Base-by-base conservation (phyloP, 192 early-diverging fungal genomes). In the Gigaspora rosea region DNA sequence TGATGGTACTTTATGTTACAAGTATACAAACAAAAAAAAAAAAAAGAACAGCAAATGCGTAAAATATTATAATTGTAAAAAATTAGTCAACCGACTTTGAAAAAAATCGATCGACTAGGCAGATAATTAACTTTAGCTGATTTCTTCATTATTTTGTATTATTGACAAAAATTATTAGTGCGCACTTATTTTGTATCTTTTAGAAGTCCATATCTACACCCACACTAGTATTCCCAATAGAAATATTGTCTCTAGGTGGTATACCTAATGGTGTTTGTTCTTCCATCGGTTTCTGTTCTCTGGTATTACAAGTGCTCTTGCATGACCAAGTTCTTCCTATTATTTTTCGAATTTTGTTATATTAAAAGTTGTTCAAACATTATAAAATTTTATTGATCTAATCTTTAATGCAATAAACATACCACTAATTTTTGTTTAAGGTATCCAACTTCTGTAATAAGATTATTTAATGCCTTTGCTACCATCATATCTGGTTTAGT, bases 371-470 rank as follows among this genome's bases (percentile, higher is more conserved):
- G 15, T 35, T n/a, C 7, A 13, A 27, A 36, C 8, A 54, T 50
- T 6, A 72, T 57, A 9, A 51, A 54, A 18, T 52, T 27, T 5
- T 5, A 33, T 27, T 47, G 15, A 71, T 54, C 16, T 46, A 13
- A 33, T 7, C 0, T 35, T 8, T 56, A 54, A 33, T 32, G 12
- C 11, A 52, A n/a, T n/a, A n/a, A 41, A 66, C 41, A 1, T 68
- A 84, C 83, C 85, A 96, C 92, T 81, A 98, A 98, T 78, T 93
- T 93, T 77, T 86, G 89, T 81, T 91, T 92, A 73, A 98, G 87
- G 12, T 87, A 86, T 46, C 86, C 87, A 18, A 95, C 85, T 81
- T 94, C 92, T 6, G 86, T 84, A 71, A 96, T 94, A 36, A 97
- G 80, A 73, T 88, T 89, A 65, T 91, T 89, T 5, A 96, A 88